Evolutionary conservation across 129 eudicot species (phyloP), one percentile per base, ranked within the genome.

Genomic region (Solidago caesia): DNA sequence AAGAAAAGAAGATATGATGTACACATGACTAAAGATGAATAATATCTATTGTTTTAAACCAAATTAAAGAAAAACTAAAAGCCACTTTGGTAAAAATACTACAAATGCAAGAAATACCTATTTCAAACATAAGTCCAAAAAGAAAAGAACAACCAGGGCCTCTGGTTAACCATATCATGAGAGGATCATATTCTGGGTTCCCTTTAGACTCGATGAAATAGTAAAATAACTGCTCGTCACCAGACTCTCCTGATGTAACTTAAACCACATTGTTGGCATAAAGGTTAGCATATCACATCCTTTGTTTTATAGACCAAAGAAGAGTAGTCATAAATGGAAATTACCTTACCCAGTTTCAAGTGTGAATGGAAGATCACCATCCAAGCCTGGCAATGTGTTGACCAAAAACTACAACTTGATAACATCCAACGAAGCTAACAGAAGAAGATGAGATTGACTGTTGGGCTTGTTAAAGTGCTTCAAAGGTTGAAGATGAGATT

Each of bases 291-390:
- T 9, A 64, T 43, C 39, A 29, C 39, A 29, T 29, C 39, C 39
- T 29, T 44, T 62, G 11, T 44, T 8, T 21, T 8, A 15, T 52
- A 16, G 8, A 57, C 33, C 12, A 60, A 60, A 64, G 45, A 14
- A 12, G 7, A 14, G 41, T 64, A 64, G 5, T 41, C 2, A 33
- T 5, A 39, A 6, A n/a, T 25, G 4, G 16, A 8, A 39, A 5
- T 13, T 11, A 64, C 25, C 49, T 41, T 64, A 64, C 69, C 69
- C 51, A n/a, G 70, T 65, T 43, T 65, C 52, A 65, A 43, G 52
- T 42, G 52, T 43, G 5, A 65, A 65, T 6, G 70, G 70, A 42
- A 64, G 29, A 65, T 65, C 70, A 65, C 70, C 70, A 65, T 42
- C 70, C 8, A 65, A 65, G 49, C 70, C 70, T 65, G 70, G 70